Evolutionary conservation across 331 rosid genomes (phyloP).

Genomic region (Arachis monticola): DNA sequence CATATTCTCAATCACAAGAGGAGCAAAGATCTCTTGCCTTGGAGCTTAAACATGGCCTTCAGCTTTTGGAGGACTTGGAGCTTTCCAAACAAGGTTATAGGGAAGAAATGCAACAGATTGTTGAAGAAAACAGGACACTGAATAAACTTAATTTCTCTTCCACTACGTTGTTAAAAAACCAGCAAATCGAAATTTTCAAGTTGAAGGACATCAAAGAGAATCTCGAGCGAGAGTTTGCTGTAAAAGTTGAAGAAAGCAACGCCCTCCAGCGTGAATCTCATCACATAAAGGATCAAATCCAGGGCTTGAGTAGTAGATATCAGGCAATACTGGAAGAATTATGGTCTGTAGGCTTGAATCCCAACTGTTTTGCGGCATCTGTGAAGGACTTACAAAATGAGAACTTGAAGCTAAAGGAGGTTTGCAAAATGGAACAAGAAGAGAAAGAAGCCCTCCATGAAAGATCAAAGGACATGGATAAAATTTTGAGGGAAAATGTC

Average conservation of each 20-base stretch:
- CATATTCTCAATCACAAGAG: slow-evolving; percentile 78
- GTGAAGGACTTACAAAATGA: slow-evolving; percentile 76
- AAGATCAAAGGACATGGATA: slow-evolving; percentile 68
- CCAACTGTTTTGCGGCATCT: slow-evolving; percentile 62
- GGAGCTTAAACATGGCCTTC: slow-evolving; percentile 87
- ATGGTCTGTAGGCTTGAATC: slow-evolving; percentile 72
- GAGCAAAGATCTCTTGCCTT: slow-evolving; percentile 83
- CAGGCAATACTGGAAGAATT: slow-evolving; percentile 71
- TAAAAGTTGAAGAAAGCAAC: slow-evolving; percentile 70
- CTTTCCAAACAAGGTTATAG: slow-evolving; percentile 67
- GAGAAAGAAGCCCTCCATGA: slow-evolving; percentile 73
- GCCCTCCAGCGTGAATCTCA: slow-evolving; percentile 63
- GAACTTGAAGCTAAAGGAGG: slow-evolving; percentile 70
- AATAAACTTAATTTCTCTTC: slow-evolving; percentile 61
- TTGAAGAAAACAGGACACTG: slow-evolving; percentile 75
- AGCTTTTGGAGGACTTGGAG: slow-evolving; percentile 76
- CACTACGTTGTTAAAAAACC: slow-evolving; percentile 51
- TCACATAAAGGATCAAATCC: slow-evolving; percentile 72
- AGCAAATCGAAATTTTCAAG: slow-evolving; percentile 74
- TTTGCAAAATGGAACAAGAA: slow-evolving; percentile 58
- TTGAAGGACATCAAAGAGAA: slow-evolving; percentile 88
- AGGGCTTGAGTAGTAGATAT: slow-evolving; percentile 64
- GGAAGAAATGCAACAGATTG: slow-evolving; percentile 68
- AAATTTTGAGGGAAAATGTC: slow-evolving; percentile 64
- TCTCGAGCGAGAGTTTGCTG: slow-evolving; percentile 68